phyloP scores from a whole-genome alignment of 495 filamentous ascomycete species.

The Aspergillus ostianus region DNA sequence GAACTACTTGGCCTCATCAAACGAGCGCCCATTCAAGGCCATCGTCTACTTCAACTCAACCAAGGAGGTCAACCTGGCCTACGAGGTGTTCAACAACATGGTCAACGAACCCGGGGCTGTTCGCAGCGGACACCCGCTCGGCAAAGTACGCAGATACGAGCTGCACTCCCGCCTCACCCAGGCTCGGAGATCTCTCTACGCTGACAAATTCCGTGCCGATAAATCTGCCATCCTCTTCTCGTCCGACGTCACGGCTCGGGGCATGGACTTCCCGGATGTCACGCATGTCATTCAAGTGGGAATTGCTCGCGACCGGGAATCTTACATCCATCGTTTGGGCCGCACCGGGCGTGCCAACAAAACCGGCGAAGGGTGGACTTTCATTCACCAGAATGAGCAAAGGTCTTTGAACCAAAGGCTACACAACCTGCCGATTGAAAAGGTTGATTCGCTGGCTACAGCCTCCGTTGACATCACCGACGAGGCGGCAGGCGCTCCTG shows the following conservation, averaged over 20 bases:
- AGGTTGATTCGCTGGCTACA: conserved; percentile 51
- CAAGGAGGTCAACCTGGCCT: conserved; percentile 62
- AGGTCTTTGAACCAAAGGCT: conserved; percentile 50
- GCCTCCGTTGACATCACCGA: conserved; percentile 54
- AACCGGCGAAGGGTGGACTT: conserved; percentile 74
- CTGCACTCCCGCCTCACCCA: conserved; percentile 85
- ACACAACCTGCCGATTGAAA: conserved; percentile 60
- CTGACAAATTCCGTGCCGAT: conserved; percentile 66
- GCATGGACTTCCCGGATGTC: conserved; percentile 77
- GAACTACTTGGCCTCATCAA: conserved; percentile 46
- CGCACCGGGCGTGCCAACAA: conserved; percentile 74
- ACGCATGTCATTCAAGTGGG: conserved; percentile 72
- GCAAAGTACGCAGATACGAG: conserved; percentile 51
- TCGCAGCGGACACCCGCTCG: conserved; percentile 41
- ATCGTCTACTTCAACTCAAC: conserved; percentile 88
- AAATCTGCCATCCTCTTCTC: conserved; percentile 76
- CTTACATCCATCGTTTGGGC: conserved; percentile 73
- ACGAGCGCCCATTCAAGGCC: conserved; percentile 76
- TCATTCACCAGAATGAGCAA: conserved; percentile 62
- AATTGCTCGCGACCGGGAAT: conserved; percentile 57
- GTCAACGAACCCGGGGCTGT: conserved; percentile 22
- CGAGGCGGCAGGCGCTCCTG: conserved; percentile 16
- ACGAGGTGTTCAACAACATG: conserved; percentile 58
- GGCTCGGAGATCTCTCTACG: conserved; percentile 57
- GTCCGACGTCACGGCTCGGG: conserved; percentile 90